phyloP scores from a whole-genome alignment of 306 rosid species.

The Gynostemma pentaphyllum region DNA sequence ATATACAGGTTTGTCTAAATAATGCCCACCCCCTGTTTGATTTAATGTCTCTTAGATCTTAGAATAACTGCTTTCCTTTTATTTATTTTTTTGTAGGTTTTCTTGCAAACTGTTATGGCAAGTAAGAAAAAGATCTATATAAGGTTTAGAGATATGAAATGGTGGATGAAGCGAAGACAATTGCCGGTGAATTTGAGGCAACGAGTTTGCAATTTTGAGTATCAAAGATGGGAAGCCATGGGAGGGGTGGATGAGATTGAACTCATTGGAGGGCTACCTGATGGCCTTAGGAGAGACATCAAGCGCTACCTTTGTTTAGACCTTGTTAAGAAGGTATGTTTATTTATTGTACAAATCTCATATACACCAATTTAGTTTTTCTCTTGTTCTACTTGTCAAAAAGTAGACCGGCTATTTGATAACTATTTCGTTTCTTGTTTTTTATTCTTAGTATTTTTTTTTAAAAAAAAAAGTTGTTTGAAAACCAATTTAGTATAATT shows the following conservation, averaged over 20 bases:
- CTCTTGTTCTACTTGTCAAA: too few relatives aligned
- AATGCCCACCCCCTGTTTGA: neutral
- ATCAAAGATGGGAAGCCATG: slow-evolving; percentile 76
- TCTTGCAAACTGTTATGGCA: slow-evolving; percentile 86
- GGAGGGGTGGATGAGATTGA: slow-evolving; percentile 90
- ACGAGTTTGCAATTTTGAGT: slow-evolving; percentile 78
- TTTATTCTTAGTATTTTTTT: too few relatives aligned
- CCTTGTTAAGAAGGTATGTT: slow-evolving; percentile 60
- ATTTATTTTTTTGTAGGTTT: slow-evolving; percentile 34
- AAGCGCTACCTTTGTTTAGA: slow-evolving; percentile 79
- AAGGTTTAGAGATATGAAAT: slow-evolving; percentile 83
- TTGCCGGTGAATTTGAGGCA: slow-evolving; percentile 60
- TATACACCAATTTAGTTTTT: too few relatives aligned
- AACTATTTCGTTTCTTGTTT: too few relatives aligned
- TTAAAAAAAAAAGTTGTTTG: too few relatives aligned
- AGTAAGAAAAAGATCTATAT: slow-evolving; percentile 85
- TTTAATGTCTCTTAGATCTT: neutral
- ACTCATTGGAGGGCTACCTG: slow-evolving; percentile 69
- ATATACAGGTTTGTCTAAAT: slow-evolving; percentile 57
- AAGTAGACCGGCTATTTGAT: too few relatives aligned
- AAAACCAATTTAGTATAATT: too few relatives aligned
- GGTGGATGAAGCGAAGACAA: slow-evolving; percentile 98
- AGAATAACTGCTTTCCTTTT: neutral
- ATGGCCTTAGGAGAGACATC: slow-evolving; percentile 83
- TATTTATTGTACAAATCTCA: neutral